Base-by-base conservation (phyloP, 2,329 filamentous ascomycete species). In the Colletotrichum aenigma region DNA sequence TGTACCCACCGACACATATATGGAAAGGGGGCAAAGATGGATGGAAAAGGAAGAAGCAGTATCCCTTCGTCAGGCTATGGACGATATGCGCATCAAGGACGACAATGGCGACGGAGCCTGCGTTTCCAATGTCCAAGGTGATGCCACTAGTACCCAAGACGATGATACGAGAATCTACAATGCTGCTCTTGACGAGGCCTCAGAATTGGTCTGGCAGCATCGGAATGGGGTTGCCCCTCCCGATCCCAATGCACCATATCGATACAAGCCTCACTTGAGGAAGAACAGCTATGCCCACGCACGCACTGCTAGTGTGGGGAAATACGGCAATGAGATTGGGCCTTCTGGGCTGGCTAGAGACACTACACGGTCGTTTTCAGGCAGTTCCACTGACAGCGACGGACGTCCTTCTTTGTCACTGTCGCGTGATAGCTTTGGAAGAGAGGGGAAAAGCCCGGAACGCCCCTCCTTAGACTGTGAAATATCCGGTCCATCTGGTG, bases 41-140 rank as follows among this genome's bases (percentile, higher is more conserved):
- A 94, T 95, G 91, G 94, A 96, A 83, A 94, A 94, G 82, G 93
- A 95, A 81, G 94, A 96, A 83, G 93, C 91, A 6, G 89, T 89
- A 43, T 93, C 93, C 24, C 84, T 96, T 75, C 90, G 93, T 21
- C 89, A 92, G 76, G 94, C 94, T 13, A 91, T 96, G 88, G 91
- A 95, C 78, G 92, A 94, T 79, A 91, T 96, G 89, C 91, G 94
- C 74, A 77, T 94, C 58, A 87, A 87, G 69, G 84, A 87, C 34
- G 79, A 81, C 52, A 36, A 36, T 10, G 30, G 18, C 32, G n/a
- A 32, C 26, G 24, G 12, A 24, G 36, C 56, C 12, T 28, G 24
- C 38, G 71, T 76, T 24, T 79, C 82, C 60, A 80, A 78, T 8
- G 76, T 77, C 13, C 79, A 77, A n/a, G 18, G 52, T 7, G 65